Conservation (phyloP, 1,284 basidiomycete species). For the Bjerkandera adusta region DNA sequence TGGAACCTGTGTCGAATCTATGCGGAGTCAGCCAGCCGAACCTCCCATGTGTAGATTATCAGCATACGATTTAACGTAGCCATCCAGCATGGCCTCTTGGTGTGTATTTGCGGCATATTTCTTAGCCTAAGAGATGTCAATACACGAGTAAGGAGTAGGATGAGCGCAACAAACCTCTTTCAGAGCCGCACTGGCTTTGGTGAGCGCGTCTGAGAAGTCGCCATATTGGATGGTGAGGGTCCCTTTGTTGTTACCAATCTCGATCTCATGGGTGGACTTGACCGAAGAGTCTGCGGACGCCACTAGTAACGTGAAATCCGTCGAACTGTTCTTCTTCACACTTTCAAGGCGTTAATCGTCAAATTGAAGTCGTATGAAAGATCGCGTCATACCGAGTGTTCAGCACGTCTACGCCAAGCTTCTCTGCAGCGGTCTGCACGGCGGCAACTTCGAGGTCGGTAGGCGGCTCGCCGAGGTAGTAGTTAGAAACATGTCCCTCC, state of each 20-base stretch:
- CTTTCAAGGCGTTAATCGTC: slow-evolving; percentile 32
- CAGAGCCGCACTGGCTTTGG: slow-evolving; percentile 54
- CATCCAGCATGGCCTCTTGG: slow-evolving; percentile 71
- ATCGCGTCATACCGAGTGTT: slow-evolving; percentile 67
- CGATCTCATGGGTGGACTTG: slow-evolving; percentile 43
- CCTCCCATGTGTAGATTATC: no score
- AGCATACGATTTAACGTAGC: slow-evolving; percentile 76
- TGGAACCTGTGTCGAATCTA: slow-evolving; percentile 76
- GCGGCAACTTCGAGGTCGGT: slow-evolving; percentile 73
- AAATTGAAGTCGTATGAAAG: neutral
- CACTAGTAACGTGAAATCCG: slow-evolving; percentile 66
- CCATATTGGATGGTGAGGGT: slow-evolving; percentile 70
- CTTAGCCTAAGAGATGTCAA: slow-evolving; percentile 48
- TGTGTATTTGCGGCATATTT: slow-evolving; percentile 72
- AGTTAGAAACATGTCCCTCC: slow-evolving; percentile 77
- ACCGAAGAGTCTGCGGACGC: slow-evolving; percentile 57
- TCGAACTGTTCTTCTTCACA: slow-evolving; percentile 60
- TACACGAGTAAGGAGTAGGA: neutral
- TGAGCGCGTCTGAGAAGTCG: slow-evolving; percentile 58
- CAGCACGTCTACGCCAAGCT: slow-evolving; percentile 66
- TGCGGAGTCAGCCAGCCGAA: no score
- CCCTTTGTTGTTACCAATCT: slow-evolving; percentile 38
- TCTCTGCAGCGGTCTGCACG: slow-evolving; percentile 73
- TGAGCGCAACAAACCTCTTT: slow-evolving; percentile 44
- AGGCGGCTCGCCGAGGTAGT: slow-evolving; percentile 67